phyloP scores from a whole-genome alignment of 2,329 filamentous ascomycete species.

The Clarireedia hainanense region DNA sequence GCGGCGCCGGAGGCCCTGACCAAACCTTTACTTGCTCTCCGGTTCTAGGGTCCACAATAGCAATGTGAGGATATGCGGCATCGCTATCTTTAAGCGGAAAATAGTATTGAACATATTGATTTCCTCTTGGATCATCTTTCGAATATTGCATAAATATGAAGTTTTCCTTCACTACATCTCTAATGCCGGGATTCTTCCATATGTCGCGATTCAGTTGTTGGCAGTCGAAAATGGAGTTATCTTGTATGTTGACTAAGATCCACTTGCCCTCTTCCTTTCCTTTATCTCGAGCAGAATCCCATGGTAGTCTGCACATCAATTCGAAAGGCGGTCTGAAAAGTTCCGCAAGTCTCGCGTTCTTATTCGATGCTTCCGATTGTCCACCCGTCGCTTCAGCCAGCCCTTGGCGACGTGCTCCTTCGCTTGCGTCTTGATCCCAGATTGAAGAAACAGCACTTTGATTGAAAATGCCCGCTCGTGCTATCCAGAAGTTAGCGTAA shows the following conservation, averaged over 20 bases:
- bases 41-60: slow-evolving; percentile 89
- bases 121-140: slow-evolving; percentile 71
- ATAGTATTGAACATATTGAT: slow-evolving; percentile 85
- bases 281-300: slow-evolving; percentile 75
- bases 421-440: slow-evolving; percentile 37
- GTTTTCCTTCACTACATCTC: slow-evolving; percentile 76
- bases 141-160: slow-evolving; percentile 95
- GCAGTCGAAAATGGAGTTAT: slow-evolving; percentile 88
- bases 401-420: slow-evolving; percentile 39
- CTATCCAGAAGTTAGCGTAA: slow-evolving; percentile 21
- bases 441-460: slow-evolving; percentile 45
- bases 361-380: slow-evolving; percentile 56
- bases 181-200: slow-evolving; percentile 81
- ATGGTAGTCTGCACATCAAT: slow-evolving; percentile 71
- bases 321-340: slow-evolving; percentile 91
- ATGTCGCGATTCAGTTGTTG: slow-evolving; percentile 90
- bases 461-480: slow-evolving; percentile 60
- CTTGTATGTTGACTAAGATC: slow-evolving; percentile 93
- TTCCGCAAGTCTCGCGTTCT: slow-evolving; percentile 75
- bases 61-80: slow-evolving; percentile 93
- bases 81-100: slow-evolving; percentile 69
- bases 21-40: slow-evolving; percentile 96
- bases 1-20: slow-evolving; percentile 76
- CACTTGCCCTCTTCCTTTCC: slow-evolving; percentile 88
- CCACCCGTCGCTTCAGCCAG: slow-evolving; percentile 56